A percentile compares a stretch with the other conserved stretches of the same genome.
These are phyloP conservation scores for Trichoderma polysporum DNA, from an alignment of 2,329 filamentous ascomycete species.

Conservation along the genomic window DNA sequence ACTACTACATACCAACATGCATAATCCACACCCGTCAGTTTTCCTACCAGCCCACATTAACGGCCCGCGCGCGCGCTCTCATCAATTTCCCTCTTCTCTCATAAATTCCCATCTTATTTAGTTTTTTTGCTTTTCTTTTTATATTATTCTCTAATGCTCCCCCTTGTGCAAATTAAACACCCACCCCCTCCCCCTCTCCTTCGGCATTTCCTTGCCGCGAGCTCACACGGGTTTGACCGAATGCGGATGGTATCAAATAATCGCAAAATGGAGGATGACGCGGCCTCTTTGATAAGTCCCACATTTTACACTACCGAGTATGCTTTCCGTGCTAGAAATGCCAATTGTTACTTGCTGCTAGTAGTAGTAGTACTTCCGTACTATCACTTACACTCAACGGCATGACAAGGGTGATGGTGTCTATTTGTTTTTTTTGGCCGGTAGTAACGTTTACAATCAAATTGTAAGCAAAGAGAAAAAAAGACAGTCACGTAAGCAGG, in stretches of 20 bases:
- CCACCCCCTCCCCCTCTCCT: neutral
- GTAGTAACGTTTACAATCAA: neutral
- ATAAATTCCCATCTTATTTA: neutral
- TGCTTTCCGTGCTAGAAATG: neutral
- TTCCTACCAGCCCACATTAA: neutral
- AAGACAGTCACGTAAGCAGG: too few relatives aligned
- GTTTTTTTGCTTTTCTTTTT: neutral
- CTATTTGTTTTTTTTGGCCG: neutral
- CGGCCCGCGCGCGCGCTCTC: neutral
- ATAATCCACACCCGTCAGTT: neutral
- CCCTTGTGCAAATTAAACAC: neutral
- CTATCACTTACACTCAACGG: neutral
- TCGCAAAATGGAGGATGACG: constrained; percentile 6
- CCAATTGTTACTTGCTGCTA: neutral
- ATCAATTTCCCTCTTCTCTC: neutral
- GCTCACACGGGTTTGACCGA: neutral
- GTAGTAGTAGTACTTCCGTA: neutral
- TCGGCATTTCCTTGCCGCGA: constrained; percentile 16
- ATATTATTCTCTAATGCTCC: neutral
- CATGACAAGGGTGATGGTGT: neutral
- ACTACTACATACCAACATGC: neutral
- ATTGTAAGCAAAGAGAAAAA: neutral
- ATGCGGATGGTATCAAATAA: constrained; percentile 13
- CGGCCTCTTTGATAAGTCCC: constrained; percentile 4
- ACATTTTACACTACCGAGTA: constrained; percentile 3